Evolutionary conservation across 805 yeast species (phyloP).

Genomic region (Schizosaccharomyces octosporus): DNA sequence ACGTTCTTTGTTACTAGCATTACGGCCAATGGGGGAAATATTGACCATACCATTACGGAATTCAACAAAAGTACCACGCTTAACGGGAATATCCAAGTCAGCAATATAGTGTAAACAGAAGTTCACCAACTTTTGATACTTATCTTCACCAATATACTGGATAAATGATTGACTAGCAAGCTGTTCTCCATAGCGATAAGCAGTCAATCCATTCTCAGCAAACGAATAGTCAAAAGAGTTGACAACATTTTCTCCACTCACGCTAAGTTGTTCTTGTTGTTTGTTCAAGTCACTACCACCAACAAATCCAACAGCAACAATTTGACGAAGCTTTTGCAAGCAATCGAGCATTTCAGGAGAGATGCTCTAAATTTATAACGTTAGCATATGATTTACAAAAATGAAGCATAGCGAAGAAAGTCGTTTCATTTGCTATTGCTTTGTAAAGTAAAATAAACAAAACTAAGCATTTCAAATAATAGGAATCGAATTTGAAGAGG

Average conservation of each 20-base stretch:
- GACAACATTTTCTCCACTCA: constrained; percentile 24
- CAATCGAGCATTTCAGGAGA: constrained; percentile 42
- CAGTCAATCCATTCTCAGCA: constrained; percentile 94
- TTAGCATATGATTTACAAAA: not conserved
- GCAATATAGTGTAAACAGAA: constrained; percentile 69
- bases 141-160: constrained; percentile 82
- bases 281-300: constrained; percentile 90
- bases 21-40: constrained; percentile 95
- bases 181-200: constrained; percentile 72
- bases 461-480: too few relatives aligned
- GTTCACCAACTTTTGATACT: constrained; percentile 69
- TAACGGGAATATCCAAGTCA: constrained; percentile 70
- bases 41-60: constrained; percentile 99
- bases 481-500: not conserved
- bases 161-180: constrained; percentile 86
- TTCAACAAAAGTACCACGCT: constrained; percentile 97
- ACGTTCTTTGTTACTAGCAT: constrained; percentile 85
- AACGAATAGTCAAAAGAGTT: constrained; percentile 81
- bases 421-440: not conserved
- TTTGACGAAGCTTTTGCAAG: constrained; percentile 55
- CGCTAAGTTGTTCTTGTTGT: constrained; percentile 90
- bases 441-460: too few relatives aligned
- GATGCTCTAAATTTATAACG: constrained; percentile 3
- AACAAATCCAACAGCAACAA: constrained; percentile 87
- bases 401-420: not conserved